Evolutionary conservation across 805 yeast genomes (phyloP).

Genomic region (Hanseniaspora thailandica): DNA sequence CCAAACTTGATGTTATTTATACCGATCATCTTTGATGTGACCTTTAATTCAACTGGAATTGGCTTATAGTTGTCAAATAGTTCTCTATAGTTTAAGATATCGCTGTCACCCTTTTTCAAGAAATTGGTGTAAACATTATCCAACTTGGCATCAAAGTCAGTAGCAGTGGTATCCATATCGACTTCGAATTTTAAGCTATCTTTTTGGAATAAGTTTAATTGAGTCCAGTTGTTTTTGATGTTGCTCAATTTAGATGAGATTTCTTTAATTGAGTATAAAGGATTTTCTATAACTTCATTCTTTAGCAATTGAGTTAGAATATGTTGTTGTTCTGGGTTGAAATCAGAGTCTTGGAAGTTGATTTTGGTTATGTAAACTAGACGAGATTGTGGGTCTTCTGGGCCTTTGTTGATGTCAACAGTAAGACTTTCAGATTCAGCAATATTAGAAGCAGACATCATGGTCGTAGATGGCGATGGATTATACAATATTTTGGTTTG

Average conservation of each 20-base stretch:
- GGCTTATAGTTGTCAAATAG: slow-evolving; percentile 4
- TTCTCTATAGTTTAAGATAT: slow-evolving; percentile 1
- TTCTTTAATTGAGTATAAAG: neutral
- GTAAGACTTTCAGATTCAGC: neutral
- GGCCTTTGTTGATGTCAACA: neutral
- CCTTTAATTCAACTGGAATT: slow-evolving; percentile 10
- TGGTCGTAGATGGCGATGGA: too few species aligned
- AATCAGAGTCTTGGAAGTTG: neutral
- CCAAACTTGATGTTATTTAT: neutral
- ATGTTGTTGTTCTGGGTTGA: neutral
- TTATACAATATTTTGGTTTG: too few species aligned
- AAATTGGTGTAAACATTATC: neutral
- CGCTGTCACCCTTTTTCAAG: neutral
- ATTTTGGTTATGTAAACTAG: slow-evolving; percentile 4
- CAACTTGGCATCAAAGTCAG: neutral
- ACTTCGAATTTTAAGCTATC: neutral
- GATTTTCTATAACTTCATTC: slow-evolving; percentile 6
- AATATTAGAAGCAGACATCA: slow-evolving; percentile 2
- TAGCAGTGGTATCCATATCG: neutral
- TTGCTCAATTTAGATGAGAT: neutral
- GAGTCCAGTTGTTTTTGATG: slow-evolving; percentile 2
- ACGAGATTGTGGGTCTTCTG: neutral
- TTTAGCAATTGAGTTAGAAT: neutral
- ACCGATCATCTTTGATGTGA: neutral
- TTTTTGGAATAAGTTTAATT: slow-evolving; percentile 1